Evolutionary conservation across 495 filamentous ascomycete species (phyloP).

Genomic region (Darksidea phi): DNA sequence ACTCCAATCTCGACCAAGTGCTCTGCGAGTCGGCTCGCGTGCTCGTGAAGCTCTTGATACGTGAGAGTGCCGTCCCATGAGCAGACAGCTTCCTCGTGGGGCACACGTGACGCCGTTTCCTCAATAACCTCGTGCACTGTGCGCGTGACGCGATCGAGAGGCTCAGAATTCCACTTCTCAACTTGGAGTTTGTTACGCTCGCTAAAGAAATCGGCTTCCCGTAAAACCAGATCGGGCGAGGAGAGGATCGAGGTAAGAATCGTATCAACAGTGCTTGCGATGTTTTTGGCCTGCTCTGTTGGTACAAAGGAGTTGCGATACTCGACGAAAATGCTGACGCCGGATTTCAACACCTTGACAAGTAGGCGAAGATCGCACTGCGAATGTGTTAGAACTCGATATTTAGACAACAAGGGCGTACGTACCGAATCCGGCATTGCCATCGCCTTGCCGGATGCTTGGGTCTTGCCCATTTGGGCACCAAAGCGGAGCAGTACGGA

Average conservation of each 20-base stretch:
- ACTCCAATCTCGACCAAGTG: constrained; percentile 42
- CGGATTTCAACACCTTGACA: constrained; percentile 47
- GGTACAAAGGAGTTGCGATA: constrained; percentile 51
- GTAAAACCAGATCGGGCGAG: constrained; percentile 2
- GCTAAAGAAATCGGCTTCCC: constrained; percentile 15
- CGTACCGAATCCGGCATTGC: constrained; percentile 25
- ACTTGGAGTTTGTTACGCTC: constrained; percentile 22
- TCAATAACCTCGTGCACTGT: constrained; percentile 29
- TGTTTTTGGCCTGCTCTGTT: constrained; percentile 48
- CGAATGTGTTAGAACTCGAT: neutral
- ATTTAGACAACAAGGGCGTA: neutral
- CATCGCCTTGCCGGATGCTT: neutral
- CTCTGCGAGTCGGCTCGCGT: constrained; percentile 18
- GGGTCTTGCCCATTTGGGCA: neutral
- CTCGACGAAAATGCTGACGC: constrained; percentile 50
- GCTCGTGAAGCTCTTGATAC: constrained; percentile 21
- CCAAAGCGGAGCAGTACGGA: constrained; percentile 23
- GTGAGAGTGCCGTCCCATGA: constrained; percentile 36
- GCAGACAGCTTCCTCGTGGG: constrained; percentile 25
- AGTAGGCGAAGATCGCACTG: constrained; percentile 52
- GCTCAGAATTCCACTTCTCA: constrained; percentile 29
- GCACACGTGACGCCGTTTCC: constrained; percentile 3
- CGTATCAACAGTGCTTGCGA: constrained; percentile 44
- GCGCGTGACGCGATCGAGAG: constrained; percentile 9
- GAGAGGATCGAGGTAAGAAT: constrained; percentile 15